phyloP scores from a whole-genome alignment of 768 basidiomycete species.

The Hericium alpestre region DNA sequence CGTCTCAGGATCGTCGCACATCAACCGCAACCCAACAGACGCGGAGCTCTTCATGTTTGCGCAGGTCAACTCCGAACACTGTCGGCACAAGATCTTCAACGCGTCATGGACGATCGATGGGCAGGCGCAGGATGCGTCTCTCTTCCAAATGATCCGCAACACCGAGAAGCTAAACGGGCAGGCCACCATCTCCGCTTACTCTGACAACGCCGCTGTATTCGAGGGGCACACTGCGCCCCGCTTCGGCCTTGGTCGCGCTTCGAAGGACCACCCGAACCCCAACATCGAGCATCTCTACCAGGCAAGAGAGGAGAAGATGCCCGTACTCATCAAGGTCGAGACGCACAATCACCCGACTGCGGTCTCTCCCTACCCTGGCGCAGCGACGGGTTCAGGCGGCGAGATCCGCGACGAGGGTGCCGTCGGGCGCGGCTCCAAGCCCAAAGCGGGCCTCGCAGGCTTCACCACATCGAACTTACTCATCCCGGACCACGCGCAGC shows the following conservation, averaged over 20 bases:
- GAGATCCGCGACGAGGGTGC: conserved; percentile 98
- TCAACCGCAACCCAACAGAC: conserved; percentile 83
- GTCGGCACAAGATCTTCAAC: conserved; percentile 99
- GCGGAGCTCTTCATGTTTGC: conserved; percentile 99
- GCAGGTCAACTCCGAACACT: conserved; percentile 99
- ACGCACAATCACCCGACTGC: conserved; percentile 99
- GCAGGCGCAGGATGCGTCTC: conserved; percentile 47
- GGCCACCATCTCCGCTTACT: conserved; percentile 92
- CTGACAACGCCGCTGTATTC: conserved; percentile 95
- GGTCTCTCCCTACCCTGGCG: conserved; percentile 96
- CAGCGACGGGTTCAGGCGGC: conserved; percentile 95
- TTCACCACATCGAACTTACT: conserved; percentile 91
- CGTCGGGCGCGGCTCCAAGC: conserved; percentile 88
- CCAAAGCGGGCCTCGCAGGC: conserved; percentile 89
- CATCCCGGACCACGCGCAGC: conserved; percentile 84
- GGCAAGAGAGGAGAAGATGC: conserved; percentile 56
- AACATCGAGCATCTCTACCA: conserved; percentile 35
- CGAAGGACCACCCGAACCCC: conserved; percentile 14
- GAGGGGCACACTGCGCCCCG: conserved; percentile 65
- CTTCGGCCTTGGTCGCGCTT: conserved; percentile 44
- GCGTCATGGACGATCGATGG: conserved; percentile 90
- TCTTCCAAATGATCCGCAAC: conserved; percentile 97
- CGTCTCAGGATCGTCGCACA: conserved; percentile 53
- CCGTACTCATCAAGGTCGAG: conserved; percentile 93
- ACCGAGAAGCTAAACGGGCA: conserved; percentile 69